phyloP scores from a whole-genome alignment of 2,329 filamentous ascomycete genomes.

The Teratosphaeria zuluensis region DNA sequence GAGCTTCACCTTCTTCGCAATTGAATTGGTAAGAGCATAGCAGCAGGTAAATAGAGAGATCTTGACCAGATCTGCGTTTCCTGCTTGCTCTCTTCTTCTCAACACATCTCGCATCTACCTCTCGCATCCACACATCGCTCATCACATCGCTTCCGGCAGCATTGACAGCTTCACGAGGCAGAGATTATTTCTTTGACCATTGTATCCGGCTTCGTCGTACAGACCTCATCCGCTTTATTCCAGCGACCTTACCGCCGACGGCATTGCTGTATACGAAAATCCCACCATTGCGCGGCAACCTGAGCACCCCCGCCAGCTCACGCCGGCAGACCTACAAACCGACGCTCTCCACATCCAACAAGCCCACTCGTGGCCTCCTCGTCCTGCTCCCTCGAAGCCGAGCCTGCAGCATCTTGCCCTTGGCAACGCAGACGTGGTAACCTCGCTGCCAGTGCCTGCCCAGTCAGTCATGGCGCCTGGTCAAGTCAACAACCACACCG shows the following conservation, averaged over 20 bases:
- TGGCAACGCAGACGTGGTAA: neutral
- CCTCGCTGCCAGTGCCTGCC: neutral
- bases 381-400: neutral
- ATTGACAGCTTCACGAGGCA: neutral
- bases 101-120: neutral
- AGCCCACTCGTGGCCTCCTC: slow-evolving; percentile 1
- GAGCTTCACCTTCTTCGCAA: neutral
- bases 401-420: neutral
- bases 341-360: neutral
- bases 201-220: neutral
- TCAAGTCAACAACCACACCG: slow-evolving; percentile 30
- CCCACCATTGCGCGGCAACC: neutral
- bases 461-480: slow-evolving; percentile 25
- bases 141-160: neutral
- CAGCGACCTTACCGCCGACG: neutral
- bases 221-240: neutral
- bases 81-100: neutral
- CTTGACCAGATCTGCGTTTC: neutral
- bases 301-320: neutral
- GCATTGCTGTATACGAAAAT: neutral
- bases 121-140: neutral
- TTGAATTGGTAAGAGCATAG: neutral
- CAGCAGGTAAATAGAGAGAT: neutral
- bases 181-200: neutral
- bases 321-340: neutral